Conservation (phyloP, 192 early-diverging fungal genomes). For the Allomyces arbusculus region DNA sequence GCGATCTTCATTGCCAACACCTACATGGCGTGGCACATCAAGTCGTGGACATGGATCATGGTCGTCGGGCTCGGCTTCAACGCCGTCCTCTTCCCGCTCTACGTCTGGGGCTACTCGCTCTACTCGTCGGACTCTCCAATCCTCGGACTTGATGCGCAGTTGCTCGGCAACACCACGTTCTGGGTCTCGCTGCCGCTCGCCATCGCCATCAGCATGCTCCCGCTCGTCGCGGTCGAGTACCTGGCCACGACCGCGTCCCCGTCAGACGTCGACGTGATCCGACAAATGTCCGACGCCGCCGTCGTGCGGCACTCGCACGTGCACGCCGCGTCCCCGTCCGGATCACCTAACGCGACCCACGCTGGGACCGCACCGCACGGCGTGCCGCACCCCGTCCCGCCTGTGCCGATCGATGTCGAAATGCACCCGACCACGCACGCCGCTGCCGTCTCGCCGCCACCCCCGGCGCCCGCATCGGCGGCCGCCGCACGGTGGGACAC, state of each 20-base stretch:
- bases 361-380: background rate
- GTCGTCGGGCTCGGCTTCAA: conserved; percentile 23
- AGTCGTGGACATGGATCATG: conserved; percentile 58
- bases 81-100: conserved; percentile 31
- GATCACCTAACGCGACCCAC: background rate
- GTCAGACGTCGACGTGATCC: too few relatives aligned
- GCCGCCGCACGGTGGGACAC: too few relatives aligned
- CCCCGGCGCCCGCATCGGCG: too few relatives aligned
- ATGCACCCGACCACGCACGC: too few relatives aligned
- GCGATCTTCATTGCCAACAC: conserved; percentile 57
- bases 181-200: conserved; percentile 47
- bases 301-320: too few relatives aligned
- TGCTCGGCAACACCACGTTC: conserved; percentile 44
- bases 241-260: conserved; percentile 1
- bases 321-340: too few relatives aligned
- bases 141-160: conserved; percentile 24
- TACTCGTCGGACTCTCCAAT: conserved; percentile 24
- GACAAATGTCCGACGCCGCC: too few relatives aligned
- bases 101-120: conserved; percentile 34
- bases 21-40: conserved; percentile 51
- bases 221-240: conserved; percentile 47
- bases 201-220: conserved; percentile 42
- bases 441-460: too few relatives aligned
- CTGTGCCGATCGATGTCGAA: too few relatives aligned
- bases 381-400: background rate